Evolutionary conservation across 306 rosid species (phyloP), one percentile per base, ranked within the genome.

Genomic region (Luffa acutangula): DNA sequence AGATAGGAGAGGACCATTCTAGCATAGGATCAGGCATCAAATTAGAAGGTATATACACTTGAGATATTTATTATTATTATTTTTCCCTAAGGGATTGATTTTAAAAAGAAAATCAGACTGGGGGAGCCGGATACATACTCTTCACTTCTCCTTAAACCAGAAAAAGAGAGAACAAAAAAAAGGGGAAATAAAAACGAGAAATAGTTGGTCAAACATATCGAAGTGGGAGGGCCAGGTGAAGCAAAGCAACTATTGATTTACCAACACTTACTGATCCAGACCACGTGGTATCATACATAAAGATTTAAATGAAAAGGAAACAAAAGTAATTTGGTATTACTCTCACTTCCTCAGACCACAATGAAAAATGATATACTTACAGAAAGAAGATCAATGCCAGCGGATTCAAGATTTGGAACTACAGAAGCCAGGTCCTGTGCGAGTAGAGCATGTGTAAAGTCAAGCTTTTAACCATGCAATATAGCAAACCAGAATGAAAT

Each of bases 321-420:
- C 18, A 56, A 6, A 78, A 12, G 21, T 41, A 63, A 36, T 51
- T 58, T 31, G 72, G 74, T 20, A 8, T 49, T 83, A 79, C 54
- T 25, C 53, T 43, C 58, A 72, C 41, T 72, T 45, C 42, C 12
- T 13, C 60, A 65, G 6, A 25, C 58, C 5, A 25, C 77, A 15
- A 25, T 25, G 54, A 13, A 72, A 72, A 43, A 57, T 42, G 11
- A 14, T 52, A 74, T 78, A 87, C 99, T 92, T 91, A 95, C 99
- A 53, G 90, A 87, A 79, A 95, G 97, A 86, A 95, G 92, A 86
- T 90, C 91, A 65, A 95, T 84, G 78, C 99, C 99, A 79, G 90
- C 83, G 64, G 97, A 80, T 31, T 90, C 93, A 76, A 95, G 92
- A 90, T 84, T 95, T 49, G 97, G 97, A 88, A 93, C 97, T 76